A percentile compares a stretch with the other conserved stretches of the same genome.
These are phyloP conservation scores for Beta macrorhiza DNA, from an alignment of 179 eudicot species.

Conservation along the genomic window DNA sequence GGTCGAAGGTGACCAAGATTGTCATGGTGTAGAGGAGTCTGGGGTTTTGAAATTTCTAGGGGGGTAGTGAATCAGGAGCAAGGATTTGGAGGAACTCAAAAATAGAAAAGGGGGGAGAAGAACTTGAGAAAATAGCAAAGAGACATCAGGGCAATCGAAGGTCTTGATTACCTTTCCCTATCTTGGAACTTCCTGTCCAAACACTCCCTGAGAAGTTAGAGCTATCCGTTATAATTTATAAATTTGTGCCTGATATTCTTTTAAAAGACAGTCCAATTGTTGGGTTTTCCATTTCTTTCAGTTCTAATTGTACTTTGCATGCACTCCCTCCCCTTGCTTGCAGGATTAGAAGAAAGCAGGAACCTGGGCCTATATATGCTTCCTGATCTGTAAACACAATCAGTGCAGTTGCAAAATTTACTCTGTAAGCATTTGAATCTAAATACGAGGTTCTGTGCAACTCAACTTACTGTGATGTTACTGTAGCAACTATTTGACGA, in stretches of 20 bases:
- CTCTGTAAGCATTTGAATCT: neutral
- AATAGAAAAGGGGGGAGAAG: no score
- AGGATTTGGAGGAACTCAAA: no score
- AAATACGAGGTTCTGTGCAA: neutral
- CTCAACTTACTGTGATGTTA: no score
- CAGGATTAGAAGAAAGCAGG: slow-evolving; percentile 76
- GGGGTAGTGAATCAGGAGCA: no score
- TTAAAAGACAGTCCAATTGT: neutral
- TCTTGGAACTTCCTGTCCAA: no score
- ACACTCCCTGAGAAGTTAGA: neutral
- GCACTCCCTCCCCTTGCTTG: neutral
- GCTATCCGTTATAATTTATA: neutral
- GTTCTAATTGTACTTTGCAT: neutral
- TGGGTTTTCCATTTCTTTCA: neutral
- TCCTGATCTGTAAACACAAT: slow-evolving; percentile 30
- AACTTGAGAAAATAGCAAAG: no score
- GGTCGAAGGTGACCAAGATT: no score
- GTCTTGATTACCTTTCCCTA: no score
- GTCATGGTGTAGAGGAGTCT: no score
- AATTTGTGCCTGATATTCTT: neutral
- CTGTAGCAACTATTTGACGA: no score
- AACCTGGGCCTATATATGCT: slow-evolving; percentile 50
- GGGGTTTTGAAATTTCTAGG: no score
- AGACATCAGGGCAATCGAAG: no score
- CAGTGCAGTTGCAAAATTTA: neutral